These are phyloP conservation scores for Moricandia arvensis DNA, from an alignment of 345 rosid genomes.

Conservation along the genomic window DNA sequence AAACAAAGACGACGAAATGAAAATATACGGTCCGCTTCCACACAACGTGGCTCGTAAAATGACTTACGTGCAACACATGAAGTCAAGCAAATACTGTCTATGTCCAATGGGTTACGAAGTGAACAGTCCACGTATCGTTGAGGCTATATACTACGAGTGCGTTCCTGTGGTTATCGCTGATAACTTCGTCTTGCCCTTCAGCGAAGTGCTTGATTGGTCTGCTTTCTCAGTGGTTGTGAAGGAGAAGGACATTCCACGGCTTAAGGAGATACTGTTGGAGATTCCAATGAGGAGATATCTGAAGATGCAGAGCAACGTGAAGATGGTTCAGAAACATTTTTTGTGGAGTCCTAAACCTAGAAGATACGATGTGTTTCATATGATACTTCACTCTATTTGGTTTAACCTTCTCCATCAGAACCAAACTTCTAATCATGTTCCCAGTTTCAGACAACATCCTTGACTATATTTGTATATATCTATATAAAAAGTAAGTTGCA, in stretches of 20 bases:
- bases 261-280: slow-evolving; percentile 70
- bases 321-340: slow-evolving; percentile 89
- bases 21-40: slow-evolving; percentile 69
- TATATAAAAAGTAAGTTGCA: neutral
- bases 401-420: slow-evolving; percentile 58
- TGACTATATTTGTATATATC: neutral
- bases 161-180: slow-evolving; percentile 90
- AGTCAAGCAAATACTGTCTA: slow-evolving; percentile 72
- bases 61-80: slow-evolving; percentile 87
- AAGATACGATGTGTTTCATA: slow-evolving; percentile 82
- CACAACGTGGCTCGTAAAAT: slow-evolving; percentile 51
- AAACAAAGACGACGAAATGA: slow-evolving; percentile 76
- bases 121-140: slow-evolving; percentile 88
- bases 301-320: slow-evolving; percentile 60
- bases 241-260: slow-evolving; percentile 79
- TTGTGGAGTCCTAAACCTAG: slow-evolving; percentile 73
- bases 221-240: slow-evolving; percentile 70
- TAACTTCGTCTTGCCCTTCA: slow-evolving; percentile 78
- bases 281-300: slow-evolving; percentile 67
- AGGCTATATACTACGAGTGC: slow-evolving; percentile 90
- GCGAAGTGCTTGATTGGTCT: slow-evolving; percentile 75
- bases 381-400: slow-evolving; percentile 96
- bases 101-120: slow-evolving; percentile 96
- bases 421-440: slow-evolving; percentile 27
- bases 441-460: neutral